Conservation (phyloP, 1,284 basidiomycete genomes). For the Sanghuangporus sanghuang region DNA sequence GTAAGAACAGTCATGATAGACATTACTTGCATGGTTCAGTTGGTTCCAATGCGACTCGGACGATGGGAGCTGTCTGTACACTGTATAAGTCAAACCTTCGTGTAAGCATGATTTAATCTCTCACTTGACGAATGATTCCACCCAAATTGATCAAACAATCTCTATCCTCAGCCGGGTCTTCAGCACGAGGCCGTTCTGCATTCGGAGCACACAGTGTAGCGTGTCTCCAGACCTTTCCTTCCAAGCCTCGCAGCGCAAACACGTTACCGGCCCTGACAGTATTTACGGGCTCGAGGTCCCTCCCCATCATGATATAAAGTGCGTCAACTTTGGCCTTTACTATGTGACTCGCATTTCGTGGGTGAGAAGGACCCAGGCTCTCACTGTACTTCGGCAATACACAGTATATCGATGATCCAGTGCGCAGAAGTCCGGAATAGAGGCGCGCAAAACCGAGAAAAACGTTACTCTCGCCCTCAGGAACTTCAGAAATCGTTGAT, state of each 20-base stretch:
- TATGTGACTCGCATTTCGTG: conserved; percentile 68
- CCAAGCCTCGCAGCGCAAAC: conserved; percentile 89
- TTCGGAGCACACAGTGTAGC: conserved; percentile 82
- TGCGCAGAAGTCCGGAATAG: conserved; percentile 82
- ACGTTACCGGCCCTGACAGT: conserved; percentile 93
- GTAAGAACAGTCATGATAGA: not conserved
- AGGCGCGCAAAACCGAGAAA: conserved; percentile 91
- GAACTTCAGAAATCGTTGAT: conserved; percentile 19
- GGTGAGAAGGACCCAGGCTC: conserved; percentile 60
- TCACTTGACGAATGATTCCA: conserved; percentile 65
- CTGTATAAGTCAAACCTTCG: conserved; percentile 7
- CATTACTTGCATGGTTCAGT: conserved; percentile 50
- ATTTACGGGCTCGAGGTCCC: conserved; percentile 83
- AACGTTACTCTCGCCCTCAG: conserved; percentile 43
- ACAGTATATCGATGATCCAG: conserved; percentile 64
- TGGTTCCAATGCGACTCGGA: conserved; percentile 94
- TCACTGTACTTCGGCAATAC: conserved; percentile 88
- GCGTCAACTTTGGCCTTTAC: conserved; percentile 62
- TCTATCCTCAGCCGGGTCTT: conserved; percentile 34
- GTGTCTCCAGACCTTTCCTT: conserved; percentile 86
- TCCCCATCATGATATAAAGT: conserved; percentile 98
- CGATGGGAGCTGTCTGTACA: conserved; percentile 78
- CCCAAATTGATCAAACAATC: conserved; percentile 81
- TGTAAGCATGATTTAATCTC: conserved; percentile 24
- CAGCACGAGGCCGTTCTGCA: conserved; percentile 36